phyloP scores from a whole-genome alignment of 768 basidiomycete species.

The Sporobolomyces phaffii region DNA sequence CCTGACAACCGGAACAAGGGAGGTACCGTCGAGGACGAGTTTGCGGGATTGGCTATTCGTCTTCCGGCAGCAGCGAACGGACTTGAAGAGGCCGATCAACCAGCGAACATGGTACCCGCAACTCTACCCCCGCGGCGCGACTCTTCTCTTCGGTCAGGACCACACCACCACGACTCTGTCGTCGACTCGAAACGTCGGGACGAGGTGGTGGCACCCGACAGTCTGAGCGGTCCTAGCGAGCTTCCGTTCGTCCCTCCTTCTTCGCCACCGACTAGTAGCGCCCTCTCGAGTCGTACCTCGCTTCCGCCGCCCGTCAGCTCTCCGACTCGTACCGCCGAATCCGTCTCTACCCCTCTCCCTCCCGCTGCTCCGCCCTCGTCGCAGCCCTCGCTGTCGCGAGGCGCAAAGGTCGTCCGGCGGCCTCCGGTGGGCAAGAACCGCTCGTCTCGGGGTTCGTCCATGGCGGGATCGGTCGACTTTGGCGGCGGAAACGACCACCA shows the following conservation, averaged over 20 bases:
- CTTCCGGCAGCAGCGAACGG: background rate
- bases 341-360: background rate
- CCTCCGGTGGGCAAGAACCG: constrained; percentile 10
- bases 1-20: background rate
- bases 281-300: too few species aligned
- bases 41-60: background rate
- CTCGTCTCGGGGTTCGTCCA: background rate
- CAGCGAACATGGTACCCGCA: background rate
- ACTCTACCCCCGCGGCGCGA: background rate
- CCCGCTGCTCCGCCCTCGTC: background rate
- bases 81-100: too few species aligned
- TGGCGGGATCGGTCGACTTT: constrained; percentile 1
- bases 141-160: background rate
- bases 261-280: background rate
- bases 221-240: background rate
- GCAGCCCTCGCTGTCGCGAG: constrained; percentile 3
- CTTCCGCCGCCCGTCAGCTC: too few species aligned
- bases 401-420: background rate
- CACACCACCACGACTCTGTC: too few species aligned
- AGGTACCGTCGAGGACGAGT: too few species aligned
- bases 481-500: background rate
- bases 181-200: background rate
- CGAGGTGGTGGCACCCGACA: too few species aligned
- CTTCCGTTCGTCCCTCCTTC: background rate
- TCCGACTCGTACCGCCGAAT: background rate